Percentiles rank a stretch among this genome's conserved stretches.
phyloP scores from a whole-genome alignment of 2,329 filamentous ascomycete genomes.

The Coniochaeta sp. region DNA sequence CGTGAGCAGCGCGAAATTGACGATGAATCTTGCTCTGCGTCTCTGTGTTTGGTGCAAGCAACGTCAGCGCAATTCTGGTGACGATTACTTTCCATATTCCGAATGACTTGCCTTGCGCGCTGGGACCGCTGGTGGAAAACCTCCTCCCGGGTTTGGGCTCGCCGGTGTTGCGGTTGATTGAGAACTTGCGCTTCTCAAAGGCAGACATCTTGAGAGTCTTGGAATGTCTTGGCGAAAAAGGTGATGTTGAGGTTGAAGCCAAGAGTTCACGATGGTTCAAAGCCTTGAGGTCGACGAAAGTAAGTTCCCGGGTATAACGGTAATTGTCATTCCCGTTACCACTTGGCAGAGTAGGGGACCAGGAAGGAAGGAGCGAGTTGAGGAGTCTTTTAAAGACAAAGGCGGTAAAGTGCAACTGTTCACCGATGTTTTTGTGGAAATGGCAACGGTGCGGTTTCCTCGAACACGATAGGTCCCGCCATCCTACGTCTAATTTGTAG shows the following conservation, averaged over 20 bases:
- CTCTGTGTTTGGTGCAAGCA: too few relatives aligned
- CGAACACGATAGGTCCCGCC: background rate
- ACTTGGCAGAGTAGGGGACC: background rate
- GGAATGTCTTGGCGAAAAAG: too few relatives aligned
- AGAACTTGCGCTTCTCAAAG: background rate
- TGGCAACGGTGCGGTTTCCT: background rate
- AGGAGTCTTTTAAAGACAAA: too few relatives aligned
- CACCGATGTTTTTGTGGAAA: background rate
- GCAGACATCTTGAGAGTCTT: background rate
- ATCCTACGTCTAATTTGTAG: too few relatives aligned
- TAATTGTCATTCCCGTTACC: background rate
- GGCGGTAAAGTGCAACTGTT: too few relatives aligned
- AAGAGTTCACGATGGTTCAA: background rate
- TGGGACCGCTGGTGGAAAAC: slow-evolving; percentile 54
- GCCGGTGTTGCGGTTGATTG: slow-evolving; percentile 46
- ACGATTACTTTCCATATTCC: too few relatives aligned
- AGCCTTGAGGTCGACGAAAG: background rate
- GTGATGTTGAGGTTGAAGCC: background rate
- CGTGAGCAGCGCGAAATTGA: slow-evolving; percentile 83
- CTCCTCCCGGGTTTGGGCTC: slow-evolving; percentile 48
- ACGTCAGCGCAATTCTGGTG: too few relatives aligned
- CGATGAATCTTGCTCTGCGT: slow-evolving; percentile 76
- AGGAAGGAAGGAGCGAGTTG: background rate
- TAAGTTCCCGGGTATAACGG: background rate
- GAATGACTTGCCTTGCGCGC: slow-evolving; percentile 34